These are phyloP conservation scores for Nigrospora sphaerica DNA, from an alignment of 2,329 filamentous ascomycete genomes.

Conservation along the genomic window DNA sequence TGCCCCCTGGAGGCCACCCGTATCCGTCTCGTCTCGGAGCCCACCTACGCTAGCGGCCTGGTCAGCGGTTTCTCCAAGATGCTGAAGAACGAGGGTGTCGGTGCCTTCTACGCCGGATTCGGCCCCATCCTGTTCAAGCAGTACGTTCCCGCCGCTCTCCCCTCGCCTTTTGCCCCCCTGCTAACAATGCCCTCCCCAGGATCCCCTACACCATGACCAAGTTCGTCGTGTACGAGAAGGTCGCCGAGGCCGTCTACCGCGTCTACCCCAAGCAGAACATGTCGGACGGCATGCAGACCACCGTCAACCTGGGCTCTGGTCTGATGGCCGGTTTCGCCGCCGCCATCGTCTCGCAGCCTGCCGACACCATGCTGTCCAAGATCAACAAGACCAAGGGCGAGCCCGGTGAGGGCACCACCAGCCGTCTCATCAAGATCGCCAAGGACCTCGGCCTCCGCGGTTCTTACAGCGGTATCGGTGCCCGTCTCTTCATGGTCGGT, in stretches of 20 bases:
- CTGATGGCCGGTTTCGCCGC: slow-evolving; percentile 71
- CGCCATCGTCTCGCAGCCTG: slow-evolving; percentile 67
- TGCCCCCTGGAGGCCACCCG: slow-evolving; percentile 73
- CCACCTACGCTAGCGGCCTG: slow-evolving; percentile 62
- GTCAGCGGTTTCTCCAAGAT: slow-evolving; percentile 64
- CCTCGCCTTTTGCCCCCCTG: too few relatives aligned
- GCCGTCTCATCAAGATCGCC: slow-evolving; percentile 67
- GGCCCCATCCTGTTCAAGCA: slow-evolving; percentile 67
- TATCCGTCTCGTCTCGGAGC: slow-evolving; percentile 70
- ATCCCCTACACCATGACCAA: slow-evolving; percentile 77
- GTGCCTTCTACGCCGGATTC: slow-evolving; percentile 72
- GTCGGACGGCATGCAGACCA: slow-evolving; percentile 56
- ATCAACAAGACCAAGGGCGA: slow-evolving; percentile 75
- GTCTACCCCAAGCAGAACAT: slow-evolving; percentile 54
- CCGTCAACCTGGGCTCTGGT: slow-evolving; percentile 67
- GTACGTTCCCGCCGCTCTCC: slow-evolving; percentile 28
- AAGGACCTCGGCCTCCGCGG: slow-evolving; percentile 65
- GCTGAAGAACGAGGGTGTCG: slow-evolving; percentile 59
- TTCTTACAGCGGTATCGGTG: slow-evolving; percentile 63
- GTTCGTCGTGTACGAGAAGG: slow-evolving; percentile 76
- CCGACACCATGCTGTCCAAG: slow-evolving; percentile 75
- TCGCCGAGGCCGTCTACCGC: slow-evolving; percentile 57
- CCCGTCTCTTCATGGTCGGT: slow-evolving; percentile 67
- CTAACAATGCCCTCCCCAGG: slow-evolving; percentile 27
- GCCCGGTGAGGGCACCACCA: slow-evolving; percentile 65